A percentile compares a stretch with the other conserved stretches of the same genome.
These are phyloP conservation scores for Rubroboletus pulcherrimus DNA, from an alignment of 768 basidiomycete species.

Conservation along the genomic window DNA sequence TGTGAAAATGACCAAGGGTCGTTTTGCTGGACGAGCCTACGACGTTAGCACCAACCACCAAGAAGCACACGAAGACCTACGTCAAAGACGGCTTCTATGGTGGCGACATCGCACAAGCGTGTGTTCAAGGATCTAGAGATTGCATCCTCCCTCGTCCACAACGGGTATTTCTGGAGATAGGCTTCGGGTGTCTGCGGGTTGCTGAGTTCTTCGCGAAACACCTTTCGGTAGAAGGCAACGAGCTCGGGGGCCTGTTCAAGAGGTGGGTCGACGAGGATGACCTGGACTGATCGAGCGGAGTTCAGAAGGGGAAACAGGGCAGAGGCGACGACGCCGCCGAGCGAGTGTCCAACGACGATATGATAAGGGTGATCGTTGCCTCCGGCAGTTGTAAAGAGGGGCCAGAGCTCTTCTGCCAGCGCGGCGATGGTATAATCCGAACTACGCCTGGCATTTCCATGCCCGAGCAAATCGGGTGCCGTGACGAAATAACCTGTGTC, in stretches of 20 bases:
- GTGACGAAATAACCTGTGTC: constrained; percentile 22
- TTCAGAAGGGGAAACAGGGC: constrained; percentile 16
- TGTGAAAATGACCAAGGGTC: constrained; percentile 20
- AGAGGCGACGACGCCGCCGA: constrained; percentile 16
- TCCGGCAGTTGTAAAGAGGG: not conserved
- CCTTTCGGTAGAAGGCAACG: not conserved
- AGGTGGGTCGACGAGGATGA: constrained; percentile 23
- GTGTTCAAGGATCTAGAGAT: not conserved
- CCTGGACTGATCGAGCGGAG: not conserved
- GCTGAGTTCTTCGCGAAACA: not conserved
- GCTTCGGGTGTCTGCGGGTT: not conserved
- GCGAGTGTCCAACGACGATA: constrained; percentile 20
- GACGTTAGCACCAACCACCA: not conserved
- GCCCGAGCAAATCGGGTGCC: constrained; percentile 25
- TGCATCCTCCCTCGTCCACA: constrained; percentile 4
- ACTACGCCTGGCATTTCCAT: constrained; percentile 6
- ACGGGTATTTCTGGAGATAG: not conserved
- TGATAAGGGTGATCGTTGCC: not conserved
- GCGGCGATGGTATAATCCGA: constrained; percentile 13
- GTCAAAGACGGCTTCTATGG: constrained; percentile 9
- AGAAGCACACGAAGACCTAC: not conserved
- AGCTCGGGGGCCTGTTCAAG: not conserved
- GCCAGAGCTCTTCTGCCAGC: constrained; percentile 12
- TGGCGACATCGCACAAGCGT: constrained; percentile 5
- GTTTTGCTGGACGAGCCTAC: constrained; percentile 15